Conservation (phyloP, 257 asterid species). For the Eucommia ulmoides region DNA sequence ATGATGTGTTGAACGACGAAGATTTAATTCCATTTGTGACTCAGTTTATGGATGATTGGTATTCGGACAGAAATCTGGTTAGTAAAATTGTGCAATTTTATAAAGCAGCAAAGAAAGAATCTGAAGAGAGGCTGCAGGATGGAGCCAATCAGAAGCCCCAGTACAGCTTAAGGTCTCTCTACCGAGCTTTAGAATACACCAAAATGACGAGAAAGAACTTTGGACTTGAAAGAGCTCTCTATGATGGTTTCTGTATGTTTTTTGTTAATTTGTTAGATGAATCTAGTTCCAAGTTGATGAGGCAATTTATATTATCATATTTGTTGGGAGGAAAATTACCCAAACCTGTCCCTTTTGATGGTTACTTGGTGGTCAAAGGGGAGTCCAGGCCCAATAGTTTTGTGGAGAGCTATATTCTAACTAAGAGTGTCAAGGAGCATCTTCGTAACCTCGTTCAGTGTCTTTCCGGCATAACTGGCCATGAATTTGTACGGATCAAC, state of each 20-base stretch:
- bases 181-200: slow-evolving; percentile 71
- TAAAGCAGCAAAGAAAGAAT: slow-evolving; percentile 59
- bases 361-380: slow-evolving; percentile 26
- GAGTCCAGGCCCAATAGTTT: slow-evolving; percentile 19
- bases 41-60: slow-evolving; percentile 42
- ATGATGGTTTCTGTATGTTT: slow-evolving; percentile 93
- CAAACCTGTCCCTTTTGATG: slow-evolving; percentile 25
- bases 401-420: slow-evolving; percentile 43
- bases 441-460: slow-evolving; percentile 68
- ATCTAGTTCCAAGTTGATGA: slow-evolving; percentile 58
- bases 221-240: slow-evolving; percentile 45
- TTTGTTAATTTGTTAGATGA: slow-evolving; percentile 61
- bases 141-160: slow-evolving; percentile 99
- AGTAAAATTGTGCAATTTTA: slow-evolving; percentile 53
- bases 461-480: slow-evolving; percentile 74
- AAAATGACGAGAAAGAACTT: slow-evolving; percentile 41
- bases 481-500: slow-evolving; percentile 78
- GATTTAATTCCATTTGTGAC: slow-evolving; percentile 63
- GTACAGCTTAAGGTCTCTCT: slow-evolving; percentile 86
- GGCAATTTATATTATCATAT: slow-evolving; percentile 33
- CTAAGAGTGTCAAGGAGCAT: slow-evolving; percentile 67
- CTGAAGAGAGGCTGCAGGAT: slow-evolving; percentile 85
- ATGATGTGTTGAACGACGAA: slow-evolving; percentile 72
- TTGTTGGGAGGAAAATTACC: slow-evolving; percentile 40
- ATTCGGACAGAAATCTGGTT: slow-evolving; percentile 21